phyloP scores from a whole-genome alignment of 192 early-diverging fungal species.

The Coemansia sp. region DNA sequence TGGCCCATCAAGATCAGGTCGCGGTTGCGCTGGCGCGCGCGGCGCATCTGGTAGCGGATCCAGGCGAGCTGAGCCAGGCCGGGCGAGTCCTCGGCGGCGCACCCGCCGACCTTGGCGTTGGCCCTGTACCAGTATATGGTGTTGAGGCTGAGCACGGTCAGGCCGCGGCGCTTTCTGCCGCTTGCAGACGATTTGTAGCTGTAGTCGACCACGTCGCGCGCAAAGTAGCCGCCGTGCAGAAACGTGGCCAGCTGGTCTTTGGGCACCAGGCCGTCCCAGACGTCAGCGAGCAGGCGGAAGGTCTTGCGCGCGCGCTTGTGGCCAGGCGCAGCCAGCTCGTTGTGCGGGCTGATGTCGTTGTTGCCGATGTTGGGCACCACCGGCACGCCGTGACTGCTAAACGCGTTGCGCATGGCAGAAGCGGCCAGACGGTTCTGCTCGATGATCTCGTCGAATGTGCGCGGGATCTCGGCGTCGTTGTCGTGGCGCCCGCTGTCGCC shows the following conservation, averaged over 20 bases:
- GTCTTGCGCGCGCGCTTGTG: constrained; percentile 54
- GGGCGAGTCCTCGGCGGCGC: constrained; percentile 57
- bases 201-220: constrained; percentile 50
- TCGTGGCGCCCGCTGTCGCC: constrained; percentile 76
- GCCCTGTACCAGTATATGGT: constrained; percentile 72
- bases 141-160: constrained; percentile 66
- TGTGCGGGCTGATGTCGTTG: constrained; percentile 74
- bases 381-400: constrained; percentile 20
- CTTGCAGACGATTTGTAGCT: neutral
- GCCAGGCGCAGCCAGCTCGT: constrained; percentile 55
- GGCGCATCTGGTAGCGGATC: constrained; percentile 62
- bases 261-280: constrained; percentile 65
- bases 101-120: constrained; percentile 69
- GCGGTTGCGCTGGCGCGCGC: constrained; percentile 43
- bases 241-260: constrained; percentile 61
- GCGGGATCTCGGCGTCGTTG: constrained; percentile 62
- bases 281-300: constrained; percentile 52
- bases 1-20: constrained; percentile 69
- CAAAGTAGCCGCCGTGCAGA: constrained; percentile 68
- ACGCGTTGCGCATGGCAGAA: constrained; percentile 49
- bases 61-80: constrained; percentile 67
- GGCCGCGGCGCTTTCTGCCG: constrained; percentile 16
- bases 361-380: constrained; percentile 59
- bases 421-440: constrained; percentile 58
- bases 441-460: constrained; percentile 63